Evolutionary conservation across 2,329 filamentous ascomycete species (phyloP).

Genomic region (Talaromyces verruculosus): DNA sequence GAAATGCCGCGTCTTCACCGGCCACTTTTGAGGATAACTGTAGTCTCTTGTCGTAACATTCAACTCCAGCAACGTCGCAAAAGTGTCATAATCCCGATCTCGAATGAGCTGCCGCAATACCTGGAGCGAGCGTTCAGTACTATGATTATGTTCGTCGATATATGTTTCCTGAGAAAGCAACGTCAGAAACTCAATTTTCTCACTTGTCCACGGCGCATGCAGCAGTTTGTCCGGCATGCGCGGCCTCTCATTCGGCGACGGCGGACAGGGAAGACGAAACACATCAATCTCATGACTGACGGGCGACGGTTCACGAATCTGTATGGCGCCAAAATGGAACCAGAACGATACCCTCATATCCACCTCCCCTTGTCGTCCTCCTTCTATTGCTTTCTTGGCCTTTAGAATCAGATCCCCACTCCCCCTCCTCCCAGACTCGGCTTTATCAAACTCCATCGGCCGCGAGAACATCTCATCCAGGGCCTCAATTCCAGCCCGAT

Average conservation of each 20-base stretch:
- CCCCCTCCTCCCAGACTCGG: conserved; percentile 28
- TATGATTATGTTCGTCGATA: conserved; percentile 36
- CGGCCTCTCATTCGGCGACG: conserved; percentile 26
- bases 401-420: conserved; percentile 23
- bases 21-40: conserved; percentile 36
- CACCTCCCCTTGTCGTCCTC: background rate
- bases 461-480: conserved; percentile 30
- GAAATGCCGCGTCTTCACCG: conserved; percentile 35
- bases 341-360: conserved; percentile 38
- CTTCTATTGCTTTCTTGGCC: background rate
- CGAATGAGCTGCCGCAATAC: conserved; percentile 38
- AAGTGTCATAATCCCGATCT: conserved; percentile 36
- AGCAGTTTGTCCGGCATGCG: conserved; percentile 44
- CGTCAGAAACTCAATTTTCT: conserved; percentile 41
- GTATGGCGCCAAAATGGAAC: conserved; percentile 40
- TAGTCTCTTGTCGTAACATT: conserved; percentile 35
- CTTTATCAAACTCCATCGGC: conserved; percentile 27
- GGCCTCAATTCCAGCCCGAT: conserved; percentile 24
- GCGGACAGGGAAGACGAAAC: conserved; percentile 38
- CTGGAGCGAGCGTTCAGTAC: conserved; percentile 31
- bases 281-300: conserved; percentile 34
- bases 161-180: conserved; percentile 39
- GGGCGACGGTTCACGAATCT: conserved; percentile 32
- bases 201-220: conserved; percentile 38
- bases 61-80: conserved; percentile 33